Evolutionary conservation across 2,329 filamentous ascomycete genomes (phyloP).

Genomic region (Alternaria novae-zelandiae): DNA sequence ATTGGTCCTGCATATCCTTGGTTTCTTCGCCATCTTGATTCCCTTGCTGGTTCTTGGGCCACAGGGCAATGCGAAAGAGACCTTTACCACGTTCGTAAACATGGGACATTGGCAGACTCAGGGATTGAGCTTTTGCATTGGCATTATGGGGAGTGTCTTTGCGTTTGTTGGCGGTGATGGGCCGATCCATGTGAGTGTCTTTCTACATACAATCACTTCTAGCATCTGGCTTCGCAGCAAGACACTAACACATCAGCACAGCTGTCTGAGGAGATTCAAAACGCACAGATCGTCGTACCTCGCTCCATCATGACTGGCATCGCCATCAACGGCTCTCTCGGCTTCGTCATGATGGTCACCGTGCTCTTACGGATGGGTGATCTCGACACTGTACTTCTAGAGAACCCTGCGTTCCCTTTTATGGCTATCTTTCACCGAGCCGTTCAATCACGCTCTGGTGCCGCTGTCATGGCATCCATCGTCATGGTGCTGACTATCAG

Average conservation of each 20-base stretch:
- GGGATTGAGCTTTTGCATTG: constrained; percentile 53
- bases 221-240: neutral
- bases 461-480: constrained; percentile 53
- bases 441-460: constrained; percentile 39
- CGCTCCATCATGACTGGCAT: constrained; percentile 47
- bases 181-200: constrained; percentile 42
- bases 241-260: constrained; percentile 10
- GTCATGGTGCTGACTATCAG: constrained; percentile 42
- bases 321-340: constrained; percentile 48
- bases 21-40: constrained; percentile 59
- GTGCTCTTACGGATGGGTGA: constrained; percentile 44
- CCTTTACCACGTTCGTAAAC: constrained; percentile 57
- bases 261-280: constrained; percentile 39
- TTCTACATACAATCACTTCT: neutral
- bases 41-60: constrained; percentile 53
- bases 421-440: constrained; percentile 56
- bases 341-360: constrained; percentile 40
- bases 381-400: constrained; percentile 36
- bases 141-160: constrained; percentile 44
- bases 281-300: constrained; percentile 39
- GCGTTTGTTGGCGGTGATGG: constrained; percentile 48
- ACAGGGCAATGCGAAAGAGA: constrained; percentile 44
- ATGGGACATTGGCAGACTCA: constrained; percentile 52
- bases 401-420: constrained; percentile 52
- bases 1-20: constrained; percentile 56